Base-by-base conservation (phyloP, 805 yeast species). In the Metschnikowia borealis region DNA sequence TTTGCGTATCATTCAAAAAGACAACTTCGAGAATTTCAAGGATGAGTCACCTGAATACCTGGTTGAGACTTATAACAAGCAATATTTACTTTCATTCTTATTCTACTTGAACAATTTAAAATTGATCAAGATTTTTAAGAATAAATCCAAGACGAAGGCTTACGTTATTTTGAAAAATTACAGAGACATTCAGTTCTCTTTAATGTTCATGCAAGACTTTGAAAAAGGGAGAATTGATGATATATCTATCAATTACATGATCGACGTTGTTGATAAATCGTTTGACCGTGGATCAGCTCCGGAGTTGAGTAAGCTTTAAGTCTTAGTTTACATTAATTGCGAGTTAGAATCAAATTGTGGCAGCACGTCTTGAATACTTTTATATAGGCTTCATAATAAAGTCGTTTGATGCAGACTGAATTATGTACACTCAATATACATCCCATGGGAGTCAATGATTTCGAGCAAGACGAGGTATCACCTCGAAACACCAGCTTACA, bases 81-180 rank as follows among this genome's bases (percentile, higher is more conserved):
- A 73, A 54, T 73, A 73, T 55, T 62, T 73, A 45, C 59, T 73
- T 33, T 66, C 72, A 42, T 67, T 70, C 47, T 61, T 73, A 49
- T 73, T 68, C 49, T 73, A 70, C 52, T 59, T 72, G 51, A 60
- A 69, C 54, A 64, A 71, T 52, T 60, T 73, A 49, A 57, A 56
- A 40, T 59, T 72, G 49, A 62, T 73, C 20, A 60, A 59, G 46
- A 70, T 73, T 26, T 65, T 68, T 57, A 73, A 73, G 57, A 73
- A 73, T 57, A 71, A 71, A 59, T 60, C 74, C 7, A 70, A 68
- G 53, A 72, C 75, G 5, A 62, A 63, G 47, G 76, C 78, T 6
- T 71, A 61, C 54, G 77, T 73, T 21, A 59, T 63, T 38, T 62
- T 71, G 21, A 56, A 52, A 45, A 65, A 66, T 51, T 50, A 48